Evolutionary conservation across 768 basidiomycete genomes (phyloP).

Genomic region (Lentinula guzmanii): DNA sequence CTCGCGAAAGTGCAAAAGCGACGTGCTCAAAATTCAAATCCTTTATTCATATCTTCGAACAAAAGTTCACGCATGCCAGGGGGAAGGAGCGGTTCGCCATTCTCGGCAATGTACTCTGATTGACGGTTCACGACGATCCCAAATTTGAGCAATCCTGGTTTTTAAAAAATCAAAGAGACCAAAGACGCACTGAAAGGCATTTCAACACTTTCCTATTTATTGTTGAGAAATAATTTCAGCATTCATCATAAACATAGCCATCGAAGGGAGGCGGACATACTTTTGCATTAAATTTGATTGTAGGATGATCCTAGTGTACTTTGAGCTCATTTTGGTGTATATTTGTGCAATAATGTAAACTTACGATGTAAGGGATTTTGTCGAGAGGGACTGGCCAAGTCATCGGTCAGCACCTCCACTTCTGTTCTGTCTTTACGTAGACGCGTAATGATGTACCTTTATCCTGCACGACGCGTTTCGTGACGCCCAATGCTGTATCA

Average conservation of each 20-base stretch:
- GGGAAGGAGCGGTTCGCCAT: constrained; percentile 69
- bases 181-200: constrained; percentile 88
- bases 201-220: constrained; percentile 71
- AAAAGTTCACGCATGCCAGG: constrained; percentile 87
- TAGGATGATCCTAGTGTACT: constrained; percentile 71
- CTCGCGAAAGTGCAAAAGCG: no score
- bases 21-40: constrained; percentile 64
- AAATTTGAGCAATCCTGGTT: neutral
- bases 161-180: neutral
- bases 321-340: no score
- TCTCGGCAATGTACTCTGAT: constrained; percentile 42
- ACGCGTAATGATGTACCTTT: constrained; percentile 33
- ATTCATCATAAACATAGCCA: neutral
- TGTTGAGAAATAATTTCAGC: neutral
- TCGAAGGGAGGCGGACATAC: neutral
- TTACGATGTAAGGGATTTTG: constrained; percentile 67
- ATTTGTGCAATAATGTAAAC: constrained; percentile 15
- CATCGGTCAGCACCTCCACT: neutral
- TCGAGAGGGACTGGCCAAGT: constrained; percentile 49
- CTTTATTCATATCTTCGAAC: constrained; percentile 79
- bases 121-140: neutral
- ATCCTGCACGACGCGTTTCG: constrained; percentile 76
- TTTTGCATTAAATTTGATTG: constrained; percentile 77
- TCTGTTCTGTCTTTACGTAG: neutral
- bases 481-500: constrained; percentile 91